Evolutionary conservation across 805 yeast genomes (phyloP).

Genomic region (Nematodospora valgi): DNA sequence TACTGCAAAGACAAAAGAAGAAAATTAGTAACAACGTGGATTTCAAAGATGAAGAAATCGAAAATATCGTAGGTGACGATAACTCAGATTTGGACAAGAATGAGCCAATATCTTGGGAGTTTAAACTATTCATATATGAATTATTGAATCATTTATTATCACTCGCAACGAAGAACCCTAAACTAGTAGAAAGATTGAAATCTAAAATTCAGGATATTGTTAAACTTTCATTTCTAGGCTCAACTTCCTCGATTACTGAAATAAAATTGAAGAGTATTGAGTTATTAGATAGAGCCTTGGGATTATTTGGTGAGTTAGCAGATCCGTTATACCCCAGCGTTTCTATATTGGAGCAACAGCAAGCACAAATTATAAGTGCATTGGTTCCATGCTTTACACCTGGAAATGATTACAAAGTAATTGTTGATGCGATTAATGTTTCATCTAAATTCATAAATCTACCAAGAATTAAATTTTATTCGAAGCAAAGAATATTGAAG

Average conservation of each 20-base stretch:
- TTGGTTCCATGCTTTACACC: conserved; percentile 78
- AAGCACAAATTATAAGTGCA: conserved; percentile 90
- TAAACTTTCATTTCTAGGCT: conserved; percentile 73
- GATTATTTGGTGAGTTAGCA: conserved; percentile 53
- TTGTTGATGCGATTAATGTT: conserved; percentile 72
- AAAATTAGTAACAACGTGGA: conserved; percentile 26
- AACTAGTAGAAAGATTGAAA: conserved; percentile 39
- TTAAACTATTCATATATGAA: conserved; percentile 47
- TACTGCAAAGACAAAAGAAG: conserved; percentile 41
- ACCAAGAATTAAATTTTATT: conserved; percentile 41
- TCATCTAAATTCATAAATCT: conserved; percentile 67
- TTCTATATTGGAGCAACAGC: conserved; percentile 82
- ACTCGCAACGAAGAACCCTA: conserved; percentile 35
- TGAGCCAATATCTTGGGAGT: conserved; percentile 58
- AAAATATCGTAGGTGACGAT: conserved; percentile 35
- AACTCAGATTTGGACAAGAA: conserved; percentile 39
- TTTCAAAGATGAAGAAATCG: conserved; percentile 40
- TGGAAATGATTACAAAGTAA: conserved; percentile 69
- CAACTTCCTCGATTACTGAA: conserved; percentile 63
- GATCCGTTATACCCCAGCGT: conserved; percentile 74
- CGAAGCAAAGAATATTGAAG: conserved; percentile 51
- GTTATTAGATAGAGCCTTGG: conserved; percentile 61
- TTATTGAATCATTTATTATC: conserved; percentile 42
- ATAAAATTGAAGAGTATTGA: conserved; percentile 65
- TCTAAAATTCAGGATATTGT: conserved; percentile 61